Evolutionary conservation across 1,284 basidiomycete species (phyloP), one percentile per base, ranked within the genome.

Genomic region (Ceratobasidium sp.): DNA sequence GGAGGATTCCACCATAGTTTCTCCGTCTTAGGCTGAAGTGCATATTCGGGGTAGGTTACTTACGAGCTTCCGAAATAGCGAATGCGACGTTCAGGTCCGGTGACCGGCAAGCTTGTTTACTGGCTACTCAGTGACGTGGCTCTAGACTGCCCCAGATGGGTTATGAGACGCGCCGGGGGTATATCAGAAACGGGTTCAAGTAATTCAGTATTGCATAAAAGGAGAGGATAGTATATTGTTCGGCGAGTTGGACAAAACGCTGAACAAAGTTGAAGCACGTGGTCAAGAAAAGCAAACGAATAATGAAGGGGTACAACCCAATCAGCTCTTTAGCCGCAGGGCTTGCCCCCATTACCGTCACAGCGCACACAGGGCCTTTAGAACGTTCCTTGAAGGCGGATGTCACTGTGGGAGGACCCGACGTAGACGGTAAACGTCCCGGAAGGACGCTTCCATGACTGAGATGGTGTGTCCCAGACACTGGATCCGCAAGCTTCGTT

Each of bases 391-490:
- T 66, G 71, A 36, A 76, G 29, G 47, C 72, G 62, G 56, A 76
- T 66, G 29, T 67, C 73, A 14, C 73, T 66, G 44, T 66, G 65
- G 31, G 73, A 75, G 17, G 64, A 45, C 19, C 73, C 73, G 15
- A 75, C 63, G 54, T 60, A 75, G 15, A 60, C 73, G 7, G 64
- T 75, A 44, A 75, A 75, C 4, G 73, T 75, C 51, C 73, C 73
- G n/a, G 64, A 31, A 1, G 73, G 73, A 15, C 73, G 73, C 56
- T 66, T 66, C 73, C 73, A 75, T 27, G 62, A 53, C 53, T 60
- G 63, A 14, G 73, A 75, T 27, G 73, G 64, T 6, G 65, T 67
- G 45, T 75, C 73, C 73, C 73, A 75, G 27, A 75, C 45, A 22
- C 73, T 75, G 33, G 17, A 41, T 11, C 36, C 36, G 57, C 4